Conservation (phyloP, 2,329 filamentous ascomycete genomes). For the Amesomyces nigricolor region DNA sequence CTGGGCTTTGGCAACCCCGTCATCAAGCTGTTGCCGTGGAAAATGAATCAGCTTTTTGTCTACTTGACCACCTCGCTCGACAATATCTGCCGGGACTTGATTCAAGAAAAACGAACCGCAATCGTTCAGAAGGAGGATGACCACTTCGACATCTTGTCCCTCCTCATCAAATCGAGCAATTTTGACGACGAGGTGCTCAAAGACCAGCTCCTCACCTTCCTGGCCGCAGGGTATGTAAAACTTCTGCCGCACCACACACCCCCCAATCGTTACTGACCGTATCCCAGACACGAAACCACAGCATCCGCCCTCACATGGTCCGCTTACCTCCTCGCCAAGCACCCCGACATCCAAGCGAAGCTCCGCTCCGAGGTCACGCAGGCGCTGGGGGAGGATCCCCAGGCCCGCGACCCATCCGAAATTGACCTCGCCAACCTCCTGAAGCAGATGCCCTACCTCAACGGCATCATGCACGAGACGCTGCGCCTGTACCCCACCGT, state of each 20-base stretch:
- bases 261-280: background rate
- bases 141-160: conserved; percentile 59
- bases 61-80: conserved; percentile 5
- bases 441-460: conserved; percentile 61
- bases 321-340: conserved; percentile 52
- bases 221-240: conserved; percentile 45
- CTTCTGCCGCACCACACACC: background rate
- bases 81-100: conserved; percentile 40
- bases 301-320: conserved; percentile 59
- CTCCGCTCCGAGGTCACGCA: conserved; percentile 56
- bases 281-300: conserved; percentile 56
- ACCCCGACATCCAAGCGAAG: conserved; percentile 51
- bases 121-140: conserved; percentile 37
- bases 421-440: conserved; percentile 45
- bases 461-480: conserved; percentile 64
- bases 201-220: conserved; percentile 51
- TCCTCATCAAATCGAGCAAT: conserved; percentile 46
- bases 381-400: conserved; percentile 35
- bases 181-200: conserved; percentile 48
- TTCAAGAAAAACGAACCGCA: conserved; percentile 45
- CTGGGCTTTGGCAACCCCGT: conserved; percentile 37
- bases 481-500: conserved; percentile 64
- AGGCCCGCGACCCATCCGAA: conserved; percentile 12
- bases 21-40: conserved; percentile 41
- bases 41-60: conserved; percentile 34